phyloP scores from a whole-genome alignment of 345 rosid species.

The Laguncularia racemosa region DNA sequence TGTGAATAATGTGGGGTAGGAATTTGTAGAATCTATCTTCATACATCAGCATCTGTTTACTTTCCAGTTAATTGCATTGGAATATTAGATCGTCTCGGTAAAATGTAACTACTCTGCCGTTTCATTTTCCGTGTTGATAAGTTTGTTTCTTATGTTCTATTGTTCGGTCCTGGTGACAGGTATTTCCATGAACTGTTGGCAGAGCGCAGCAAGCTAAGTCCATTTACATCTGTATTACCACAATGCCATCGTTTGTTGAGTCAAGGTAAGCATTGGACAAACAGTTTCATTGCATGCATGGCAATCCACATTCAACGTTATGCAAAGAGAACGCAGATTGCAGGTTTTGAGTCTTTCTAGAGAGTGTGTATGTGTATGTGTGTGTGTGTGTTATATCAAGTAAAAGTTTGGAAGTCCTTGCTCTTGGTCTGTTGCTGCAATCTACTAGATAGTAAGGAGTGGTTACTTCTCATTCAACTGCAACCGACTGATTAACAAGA shows the following conservation, averaged over 20 bases:
- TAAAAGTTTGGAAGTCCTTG: no score
- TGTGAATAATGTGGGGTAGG: no score
- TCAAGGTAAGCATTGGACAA: constrained; percentile 51
- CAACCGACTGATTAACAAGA: no score
- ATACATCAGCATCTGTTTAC: no score
- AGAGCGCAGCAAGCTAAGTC: constrained; percentile 69
- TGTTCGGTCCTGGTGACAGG: constrained; percentile 27
- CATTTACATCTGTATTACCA: constrained; percentile 68
- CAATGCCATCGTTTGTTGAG: constrained; percentile 48
- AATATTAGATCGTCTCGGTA: no score
- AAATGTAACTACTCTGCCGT: not conserved
- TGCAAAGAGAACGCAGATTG: not conserved
- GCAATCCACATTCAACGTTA: not conserved
- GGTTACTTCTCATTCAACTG: no score
- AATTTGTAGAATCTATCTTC: no score
- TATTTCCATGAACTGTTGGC: constrained; percentile 70
- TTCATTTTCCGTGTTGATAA: not conserved
- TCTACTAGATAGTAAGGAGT: no score
- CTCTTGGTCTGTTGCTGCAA: no score
- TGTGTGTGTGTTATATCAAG: not conserved
- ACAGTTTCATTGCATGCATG: constrained; percentile 1
- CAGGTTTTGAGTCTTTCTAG: not conserved
- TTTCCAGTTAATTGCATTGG: no score
- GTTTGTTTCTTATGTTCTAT: constrained; percentile 6
- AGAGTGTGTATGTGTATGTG: not conserved